Evolutionary conservation across 1,284 basidiomycete genomes (phyloP).

Genomic region (Vanrija humicola): DNA sequence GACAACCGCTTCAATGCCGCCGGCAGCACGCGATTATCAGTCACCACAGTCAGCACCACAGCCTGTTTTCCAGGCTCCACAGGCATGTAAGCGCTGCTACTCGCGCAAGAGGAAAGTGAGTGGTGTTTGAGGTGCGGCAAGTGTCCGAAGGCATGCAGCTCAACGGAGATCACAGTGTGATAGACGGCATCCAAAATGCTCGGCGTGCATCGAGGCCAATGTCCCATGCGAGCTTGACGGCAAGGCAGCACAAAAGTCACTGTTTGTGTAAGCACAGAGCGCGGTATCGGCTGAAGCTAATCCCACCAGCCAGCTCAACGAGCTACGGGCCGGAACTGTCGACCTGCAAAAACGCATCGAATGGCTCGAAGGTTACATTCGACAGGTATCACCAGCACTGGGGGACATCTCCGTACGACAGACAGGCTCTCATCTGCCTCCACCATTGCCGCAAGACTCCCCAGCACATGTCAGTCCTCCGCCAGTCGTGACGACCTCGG

Average conservation of each 20-base stretch:
- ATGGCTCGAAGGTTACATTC: background rate
- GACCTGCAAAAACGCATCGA: background rate
- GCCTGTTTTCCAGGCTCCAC: background rate
- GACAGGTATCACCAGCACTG: background rate
- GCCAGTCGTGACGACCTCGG: background rate
- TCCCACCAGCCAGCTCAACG: background rate
- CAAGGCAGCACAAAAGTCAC: background rate
- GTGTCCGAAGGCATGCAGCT: background rate
- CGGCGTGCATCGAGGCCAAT: background rate
- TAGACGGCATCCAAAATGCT: background rate
- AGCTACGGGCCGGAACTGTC: background rate
- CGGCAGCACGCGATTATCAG: too few relatives aligned
- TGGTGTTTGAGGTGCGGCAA: too few relatives aligned
- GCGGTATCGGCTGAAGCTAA: too few relatives aligned
- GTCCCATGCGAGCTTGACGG: background rate
- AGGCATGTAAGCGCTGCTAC: background rate
- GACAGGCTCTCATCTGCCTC: background rate
- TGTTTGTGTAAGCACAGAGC: background rate
- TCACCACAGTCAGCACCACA: too few relatives aligned
- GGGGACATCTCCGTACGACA: background rate
- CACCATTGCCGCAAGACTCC: background rate
- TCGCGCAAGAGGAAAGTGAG: conserved; percentile 2
- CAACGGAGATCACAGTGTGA: conserved; percentile 1
- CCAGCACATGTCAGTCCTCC: background rate
- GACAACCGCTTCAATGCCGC: too few relatives aligned